A percentile compares a stretch with the other conserved stretches of the same genome.
Conservation (phyloP, 2,329 filamentous ascomycete genomes). For the Nemania sp. region DNA sequence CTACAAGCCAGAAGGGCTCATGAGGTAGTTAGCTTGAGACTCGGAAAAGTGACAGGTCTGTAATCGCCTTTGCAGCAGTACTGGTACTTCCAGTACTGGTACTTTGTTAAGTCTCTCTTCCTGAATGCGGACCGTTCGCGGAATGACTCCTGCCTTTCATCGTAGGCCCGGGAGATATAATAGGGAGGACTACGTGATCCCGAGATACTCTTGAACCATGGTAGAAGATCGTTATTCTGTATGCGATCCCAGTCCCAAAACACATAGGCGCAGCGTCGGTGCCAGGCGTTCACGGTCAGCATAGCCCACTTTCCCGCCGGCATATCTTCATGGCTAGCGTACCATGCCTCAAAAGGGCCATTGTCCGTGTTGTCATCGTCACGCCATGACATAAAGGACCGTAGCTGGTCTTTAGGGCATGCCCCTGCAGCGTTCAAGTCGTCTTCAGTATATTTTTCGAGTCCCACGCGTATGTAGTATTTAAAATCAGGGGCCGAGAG, state of each 20-base stretch:
- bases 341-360: conserved; percentile 6
- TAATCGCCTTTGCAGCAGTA: too few species aligned
- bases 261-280: conserved; percentile 35
- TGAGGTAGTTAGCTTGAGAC: too few species aligned
- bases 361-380: neutral
- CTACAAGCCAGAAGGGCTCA: too few species aligned
- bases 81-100: too few species aligned
- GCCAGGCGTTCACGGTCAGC: conserved; percentile 18
- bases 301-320: conserved; percentile 24
- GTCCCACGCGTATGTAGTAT: too few species aligned
- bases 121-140: conserved; percentile 33
- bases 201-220: neutral
- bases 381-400: neutral
- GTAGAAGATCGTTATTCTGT: neutral
- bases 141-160: conserved; percentile 32
- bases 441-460: neutral
- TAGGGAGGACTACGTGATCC: neutral
- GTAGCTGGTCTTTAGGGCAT: neutral
- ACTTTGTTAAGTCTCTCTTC: too few species aligned
- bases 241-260: conserved; percentile 36
- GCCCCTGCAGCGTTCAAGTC: neutral
- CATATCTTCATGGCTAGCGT: neutral
- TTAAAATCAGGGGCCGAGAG: too few species aligned
- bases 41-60: too few species aligned
- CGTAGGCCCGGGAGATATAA: conserved; percentile 13